Conservation (phyloP, 768 basidiomycete genomes). For the Collybia nuda region DNA sequence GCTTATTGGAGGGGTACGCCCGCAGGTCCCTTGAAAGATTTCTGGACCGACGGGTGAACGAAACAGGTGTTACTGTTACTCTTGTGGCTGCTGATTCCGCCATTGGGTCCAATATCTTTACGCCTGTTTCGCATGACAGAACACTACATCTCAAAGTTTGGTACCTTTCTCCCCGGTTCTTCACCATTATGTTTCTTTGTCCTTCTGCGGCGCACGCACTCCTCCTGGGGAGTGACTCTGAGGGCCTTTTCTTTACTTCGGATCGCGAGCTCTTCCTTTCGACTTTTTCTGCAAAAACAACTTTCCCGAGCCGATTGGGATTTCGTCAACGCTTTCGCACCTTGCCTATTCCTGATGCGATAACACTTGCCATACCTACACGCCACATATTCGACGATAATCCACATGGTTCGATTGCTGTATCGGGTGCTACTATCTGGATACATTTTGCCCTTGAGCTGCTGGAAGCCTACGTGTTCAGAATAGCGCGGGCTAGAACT, state of each 20-base stretch:
- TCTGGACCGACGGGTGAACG: constrained; percentile 30
- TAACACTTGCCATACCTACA: constrained; percentile 17
- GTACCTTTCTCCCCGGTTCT: constrained; percentile 46
- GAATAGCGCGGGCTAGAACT: constrained; percentile 38
- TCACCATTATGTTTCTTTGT: constrained; percentile 39
- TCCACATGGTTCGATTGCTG: constrained; percentile 9
- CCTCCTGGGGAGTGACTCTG: constrained; percentile 35
- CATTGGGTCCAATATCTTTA: constrained; percentile 21
- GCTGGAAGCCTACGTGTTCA: constrained; percentile 40
- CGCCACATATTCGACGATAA: constrained; percentile 25
- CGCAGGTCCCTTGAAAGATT: constrained; percentile 29
- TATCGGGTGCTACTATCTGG: constrained; percentile 19
- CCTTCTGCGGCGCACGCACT: constrained; percentile 43
- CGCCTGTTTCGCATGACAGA: not conserved
- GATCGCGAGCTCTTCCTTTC: constrained; percentile 32
- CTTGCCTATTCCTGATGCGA: constrained; percentile 3
- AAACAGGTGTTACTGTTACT: constrained; percentile 32
- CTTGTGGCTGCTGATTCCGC: constrained; percentile 38
- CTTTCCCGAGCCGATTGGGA: constrained; percentile 2
- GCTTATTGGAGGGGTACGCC: constrained; percentile 32
- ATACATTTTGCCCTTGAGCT: constrained; percentile 26
- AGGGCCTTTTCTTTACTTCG: constrained; percentile 36
- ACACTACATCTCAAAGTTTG: constrained; percentile 29
- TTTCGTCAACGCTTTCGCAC: constrained; percentile 7
- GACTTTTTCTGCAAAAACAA: constrained; percentile 26